Evolutionary conservation across 805 yeast genomes (phyloP).

Genomic region (Candida schatavii): DNA sequence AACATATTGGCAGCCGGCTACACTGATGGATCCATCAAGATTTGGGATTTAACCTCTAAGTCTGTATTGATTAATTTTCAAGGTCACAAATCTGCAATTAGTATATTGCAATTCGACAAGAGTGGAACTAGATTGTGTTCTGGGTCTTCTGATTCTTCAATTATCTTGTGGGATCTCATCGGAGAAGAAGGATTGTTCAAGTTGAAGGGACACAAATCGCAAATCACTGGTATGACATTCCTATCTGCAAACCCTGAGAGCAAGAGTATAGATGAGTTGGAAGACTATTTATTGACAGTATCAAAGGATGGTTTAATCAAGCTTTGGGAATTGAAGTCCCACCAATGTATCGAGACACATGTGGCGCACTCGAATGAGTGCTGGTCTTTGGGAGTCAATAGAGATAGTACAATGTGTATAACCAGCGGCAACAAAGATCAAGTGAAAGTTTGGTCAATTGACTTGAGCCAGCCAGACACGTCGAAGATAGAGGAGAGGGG

Average conservation of each 20-base stretch:
- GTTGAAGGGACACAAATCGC: conserved; percentile 84
- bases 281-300: conserved; percentile 70
- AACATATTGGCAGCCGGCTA: conserved; percentile 86
- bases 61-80: conserved; percentile 76
- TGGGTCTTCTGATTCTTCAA: conserved; percentile 81
- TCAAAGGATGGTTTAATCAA: conserved; percentile 90
- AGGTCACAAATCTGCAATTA: conserved; percentile 88
- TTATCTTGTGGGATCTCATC: conserved; percentile 93
- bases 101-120: conserved; percentile 64
- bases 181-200: conserved; percentile 87
- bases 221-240: conserved; percentile 72
- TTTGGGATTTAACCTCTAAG: conserved; percentile 87
- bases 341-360: conserved; percentile 92
- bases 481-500: conserved; percentile 58
- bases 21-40: conserved; percentile 80
- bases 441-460: conserved; percentile 78
- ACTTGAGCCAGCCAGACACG: conserved; percentile 49
- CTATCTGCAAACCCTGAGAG: conserved; percentile 29
- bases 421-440: conserved; percentile 83
- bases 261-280: conserved; percentile 47
- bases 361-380: conserved; percentile 92
- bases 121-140: conserved; percentile 84
- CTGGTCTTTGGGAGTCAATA: conserved; percentile 69
- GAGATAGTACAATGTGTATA: conserved; percentile 43
- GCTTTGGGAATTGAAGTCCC: conserved; percentile 87